Evolutionary conservation across 345 rosid genomes (phyloP), one percentile per base, ranked within the genome.

Genomic region (Eucalyptus brandiana): DNA sequence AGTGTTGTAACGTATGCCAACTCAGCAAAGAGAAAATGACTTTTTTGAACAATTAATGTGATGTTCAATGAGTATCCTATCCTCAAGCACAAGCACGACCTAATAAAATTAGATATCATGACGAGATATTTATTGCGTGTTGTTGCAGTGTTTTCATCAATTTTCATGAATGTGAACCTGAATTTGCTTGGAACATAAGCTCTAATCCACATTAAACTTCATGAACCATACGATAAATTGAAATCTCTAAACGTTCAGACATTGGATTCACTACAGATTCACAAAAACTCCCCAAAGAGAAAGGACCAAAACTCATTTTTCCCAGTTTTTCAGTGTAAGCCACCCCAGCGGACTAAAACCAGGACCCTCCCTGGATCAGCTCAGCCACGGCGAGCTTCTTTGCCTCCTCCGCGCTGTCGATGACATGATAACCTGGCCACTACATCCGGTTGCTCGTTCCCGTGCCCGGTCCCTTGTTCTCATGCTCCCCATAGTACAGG

Each of bases 361-460:
- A 62, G 32, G 9, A 62, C 69, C 9, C 69, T 62, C 69, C 69
- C 15, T 30, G 69, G 69, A 28, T 62, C 69, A 62, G 69, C 69
- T 62, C 34, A 4, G 69, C 69, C 69, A 30, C 34, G 32, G 69
- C 2, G 69, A 62, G 15, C 32, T 62, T 62, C 69, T 62, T 62
- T 14, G 69, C 69, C 32, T 62, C 32, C 32, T 6, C 8, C 32
- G 7, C 8, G 8, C 67, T 60, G 67, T 3, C 3, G 67, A 0
- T 60, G 67, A 60, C 67, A 3, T 60, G 67, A 54, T 80, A 45
- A 87, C 97, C 98, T 0, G 93, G 90, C 99, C 99, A 96, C 2
- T 89, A 93, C 18, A 95, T 98, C 89, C 97, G 89, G 86, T 93
- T 90, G 72, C 95, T 93, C 9, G 95, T 94, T 12, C 94, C 96